Evolutionary conservation across 2,329 filamentous ascomycete genomes (phyloP).

Genomic region (Pseudomassariella vexata): DNA sequence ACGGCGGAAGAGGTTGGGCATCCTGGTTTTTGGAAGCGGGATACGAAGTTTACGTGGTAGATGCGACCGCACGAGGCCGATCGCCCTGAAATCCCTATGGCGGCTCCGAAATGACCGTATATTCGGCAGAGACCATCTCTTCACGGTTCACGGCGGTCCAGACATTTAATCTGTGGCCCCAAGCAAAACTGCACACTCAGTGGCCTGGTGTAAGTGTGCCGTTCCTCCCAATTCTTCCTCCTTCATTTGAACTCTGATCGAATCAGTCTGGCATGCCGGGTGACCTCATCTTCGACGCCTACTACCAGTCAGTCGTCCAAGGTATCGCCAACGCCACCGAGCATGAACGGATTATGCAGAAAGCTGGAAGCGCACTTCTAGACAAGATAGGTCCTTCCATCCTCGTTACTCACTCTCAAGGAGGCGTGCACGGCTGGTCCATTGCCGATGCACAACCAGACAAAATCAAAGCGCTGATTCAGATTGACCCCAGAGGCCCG

Average conservation of each 20-base stretch:
- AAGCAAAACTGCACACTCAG: conserved; percentile 9
- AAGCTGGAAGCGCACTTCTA: conserved; percentile 4
- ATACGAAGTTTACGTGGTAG: conserved; percentile 25
- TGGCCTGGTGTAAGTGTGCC: conserved; percentile 8
- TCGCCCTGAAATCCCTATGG: conserved; percentile 19
- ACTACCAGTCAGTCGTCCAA: conserved; percentile 6
- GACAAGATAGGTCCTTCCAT: conserved; percentile 4
- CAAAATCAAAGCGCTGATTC: conserved; percentile 4
- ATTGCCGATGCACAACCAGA: conserved; percentile 9
- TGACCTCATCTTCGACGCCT: conserved; percentile 9
- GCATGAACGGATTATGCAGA: conserved; percentile 5
- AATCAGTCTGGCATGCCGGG: conserved; percentile 3
- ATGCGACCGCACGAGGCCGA: conserved; percentile 24
- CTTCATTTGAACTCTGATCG: background rate
- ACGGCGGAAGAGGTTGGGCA: conserved; percentile 25
- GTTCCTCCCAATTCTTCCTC: background rate
- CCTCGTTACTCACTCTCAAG: conserved; percentile 8
- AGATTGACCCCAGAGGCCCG: conserved; percentile 9
- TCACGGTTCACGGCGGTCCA: conserved; percentile 6
- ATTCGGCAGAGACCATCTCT: conserved; percentile 4
- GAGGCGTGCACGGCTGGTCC: conserved; percentile 6
- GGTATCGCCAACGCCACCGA: conserved; percentile 4
- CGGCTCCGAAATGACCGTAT: conserved; percentile 1
- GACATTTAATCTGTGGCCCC: conserved; percentile 5
- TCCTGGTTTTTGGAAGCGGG: conserved; percentile 24